Conservation (phyloP, 78 protist species). For the Dictyostelium firmibasis region DNA sequence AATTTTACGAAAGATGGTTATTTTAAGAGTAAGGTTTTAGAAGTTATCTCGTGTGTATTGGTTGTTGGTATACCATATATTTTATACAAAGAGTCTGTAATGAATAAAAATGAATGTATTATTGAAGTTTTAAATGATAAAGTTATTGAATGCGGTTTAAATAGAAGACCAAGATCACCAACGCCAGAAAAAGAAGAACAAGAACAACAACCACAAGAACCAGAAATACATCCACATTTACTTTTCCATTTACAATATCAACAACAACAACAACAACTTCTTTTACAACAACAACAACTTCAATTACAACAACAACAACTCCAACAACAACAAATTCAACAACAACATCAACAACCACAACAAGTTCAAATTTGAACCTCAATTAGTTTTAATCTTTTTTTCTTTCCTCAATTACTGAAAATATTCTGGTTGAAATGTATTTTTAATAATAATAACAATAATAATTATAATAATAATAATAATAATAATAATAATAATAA, state of each 20-base stretch:
- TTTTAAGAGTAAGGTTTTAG: not conserved
- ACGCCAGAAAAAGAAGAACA: not conserved
- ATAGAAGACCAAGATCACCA: not conserved
- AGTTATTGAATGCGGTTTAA: not conserved
- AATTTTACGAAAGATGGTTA: not conserved
- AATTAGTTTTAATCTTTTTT: too few relatives aligned
- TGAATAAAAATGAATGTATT: not conserved
- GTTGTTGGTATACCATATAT: not conserved
- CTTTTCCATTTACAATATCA: not conserved
- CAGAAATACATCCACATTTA: not conserved
- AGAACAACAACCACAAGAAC: not conserved
- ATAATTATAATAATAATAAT: too few relatives aligned
- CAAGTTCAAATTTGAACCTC: not conserved
- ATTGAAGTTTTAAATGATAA: not conserved
- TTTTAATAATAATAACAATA: too few relatives aligned
- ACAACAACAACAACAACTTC: not conserved
- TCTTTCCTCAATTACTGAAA: not conserved
- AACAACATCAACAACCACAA: too few relatives aligned
- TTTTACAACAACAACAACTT: not conserved
- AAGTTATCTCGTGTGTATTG: not conserved
- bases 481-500: too few relatives aligned
- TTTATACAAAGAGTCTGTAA: not conserved
- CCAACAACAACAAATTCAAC: too few relatives aligned
- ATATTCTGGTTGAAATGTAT: not conserved
- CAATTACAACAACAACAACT: too few relatives aligned